Conservation (phyloP, 2,329 filamentous ascomycete genomes). For the Epichloe gansuensis region DNA sequence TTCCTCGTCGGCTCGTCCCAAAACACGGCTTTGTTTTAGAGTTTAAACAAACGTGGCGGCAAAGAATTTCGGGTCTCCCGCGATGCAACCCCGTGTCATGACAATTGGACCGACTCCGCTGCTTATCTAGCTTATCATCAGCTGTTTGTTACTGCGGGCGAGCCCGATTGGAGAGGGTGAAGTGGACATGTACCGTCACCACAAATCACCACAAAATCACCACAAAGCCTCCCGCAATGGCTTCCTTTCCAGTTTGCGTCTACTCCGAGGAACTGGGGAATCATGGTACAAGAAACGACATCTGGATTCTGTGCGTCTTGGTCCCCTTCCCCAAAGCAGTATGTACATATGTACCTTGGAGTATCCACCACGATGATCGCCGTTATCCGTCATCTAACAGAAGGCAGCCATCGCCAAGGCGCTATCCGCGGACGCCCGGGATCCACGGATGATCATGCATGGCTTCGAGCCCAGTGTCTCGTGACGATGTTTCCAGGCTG, state of each 20-base stretch:
- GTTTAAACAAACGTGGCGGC: not conserved
- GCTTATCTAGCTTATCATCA: too few relatives aligned
- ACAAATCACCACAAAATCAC: too few relatives aligned
- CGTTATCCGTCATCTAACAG: too few relatives aligned
- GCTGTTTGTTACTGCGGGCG: not conserved
- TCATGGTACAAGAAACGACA: too few relatives aligned
- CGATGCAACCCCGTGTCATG: not conserved
- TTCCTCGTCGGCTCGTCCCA: too few relatives aligned
- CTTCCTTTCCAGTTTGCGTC: not conserved
- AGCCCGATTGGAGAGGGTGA: not conserved
- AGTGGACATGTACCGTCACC: not conserved
- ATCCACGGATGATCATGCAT: conserved; percentile 1
- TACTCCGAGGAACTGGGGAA: too few relatives aligned
- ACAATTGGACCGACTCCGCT: too few relatives aligned
- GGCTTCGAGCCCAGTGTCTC: not conserved
- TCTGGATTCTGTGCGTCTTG: too few relatives aligned
- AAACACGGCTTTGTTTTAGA: not conserved
- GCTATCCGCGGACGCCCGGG: conserved; percentile 4
- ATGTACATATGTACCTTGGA: too few relatives aligned
- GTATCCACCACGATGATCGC: too few relatives aligned
- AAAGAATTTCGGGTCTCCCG: not conserved
- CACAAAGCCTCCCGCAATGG: too few relatives aligned
- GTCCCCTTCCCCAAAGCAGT: too few relatives aligned
- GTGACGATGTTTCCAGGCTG: not conserved
- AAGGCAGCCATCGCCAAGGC: not conserved